Evolutionary conservation across 148 eudicot genomes (phyloP).

Genomic region (Agrostemma githago): DNA sequence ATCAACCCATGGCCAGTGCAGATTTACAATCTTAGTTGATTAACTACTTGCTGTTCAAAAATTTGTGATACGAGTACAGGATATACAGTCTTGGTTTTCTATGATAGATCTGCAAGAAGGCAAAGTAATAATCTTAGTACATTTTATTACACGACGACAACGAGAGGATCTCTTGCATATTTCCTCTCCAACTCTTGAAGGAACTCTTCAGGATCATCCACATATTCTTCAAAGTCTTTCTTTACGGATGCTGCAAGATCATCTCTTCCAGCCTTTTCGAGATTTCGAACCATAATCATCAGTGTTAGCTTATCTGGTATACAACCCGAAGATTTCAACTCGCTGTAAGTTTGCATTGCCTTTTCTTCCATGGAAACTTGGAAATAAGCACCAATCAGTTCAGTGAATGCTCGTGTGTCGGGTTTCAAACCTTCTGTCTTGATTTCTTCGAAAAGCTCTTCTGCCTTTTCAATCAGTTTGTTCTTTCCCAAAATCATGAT

Average conservation of each 20-base stretch:
- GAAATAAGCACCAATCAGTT: constrained; percentile 65
- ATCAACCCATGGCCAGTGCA: too few relatives aligned
- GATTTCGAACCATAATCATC: constrained; percentile 52
- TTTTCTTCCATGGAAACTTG: constrained; percentile 46
- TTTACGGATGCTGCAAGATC: constrained; percentile 49
- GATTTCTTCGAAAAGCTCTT: constrained; percentile 47
- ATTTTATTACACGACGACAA: background rate
- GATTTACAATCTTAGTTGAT: background rate
- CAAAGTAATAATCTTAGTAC: background rate
- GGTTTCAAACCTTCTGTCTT: constrained; percentile 55
- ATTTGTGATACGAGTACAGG: background rate
- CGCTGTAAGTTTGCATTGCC: constrained; percentile 58
- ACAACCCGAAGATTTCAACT: constrained; percentile 60
- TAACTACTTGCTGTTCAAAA: background rate
- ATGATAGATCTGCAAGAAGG: background rate
- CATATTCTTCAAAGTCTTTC: constrained; percentile 42
- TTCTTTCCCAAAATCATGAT: constrained; percentile 56
- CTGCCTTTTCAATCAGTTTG: constrained; percentile 42
- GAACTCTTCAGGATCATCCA: constrained; percentile 53
- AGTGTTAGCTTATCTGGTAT: constrained; percentile 62
- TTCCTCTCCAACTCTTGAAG: constrained; percentile 48
- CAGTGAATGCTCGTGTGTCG: constrained; percentile 57
- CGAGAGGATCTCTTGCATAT: constrained; percentile 29
- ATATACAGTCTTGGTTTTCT: constrained; percentile 1
- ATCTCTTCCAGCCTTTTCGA: constrained; percentile 50